phyloP scores from a whole-genome alignment of 345 rosid genomes.

The Lepidium africanum region DNA sequence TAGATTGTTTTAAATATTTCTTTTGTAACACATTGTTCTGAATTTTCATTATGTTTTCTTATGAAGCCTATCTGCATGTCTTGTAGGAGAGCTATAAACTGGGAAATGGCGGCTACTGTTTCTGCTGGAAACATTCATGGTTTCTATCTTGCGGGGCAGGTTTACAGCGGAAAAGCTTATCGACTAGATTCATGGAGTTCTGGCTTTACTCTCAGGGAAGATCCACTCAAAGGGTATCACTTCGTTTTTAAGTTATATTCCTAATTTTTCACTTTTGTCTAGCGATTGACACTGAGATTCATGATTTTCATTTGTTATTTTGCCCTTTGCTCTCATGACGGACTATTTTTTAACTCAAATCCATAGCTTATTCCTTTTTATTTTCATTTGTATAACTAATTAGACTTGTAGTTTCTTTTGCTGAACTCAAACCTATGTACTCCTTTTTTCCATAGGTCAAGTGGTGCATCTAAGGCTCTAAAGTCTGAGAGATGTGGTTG shows the following conservation, averaged over 20 bases:
- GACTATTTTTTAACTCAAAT: not conserved
- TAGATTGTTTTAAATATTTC: not conserved
- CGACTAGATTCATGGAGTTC: conserved; percentile 36
- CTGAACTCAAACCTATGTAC: not conserved
- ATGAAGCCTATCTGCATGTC: not conserved
- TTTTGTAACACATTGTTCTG: not conserved
- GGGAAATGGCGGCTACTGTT: conserved; percentile 45
- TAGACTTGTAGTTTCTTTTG: not conserved
- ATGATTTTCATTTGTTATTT: not conserved
- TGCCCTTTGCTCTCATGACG: not conserved
- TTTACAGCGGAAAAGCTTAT: conserved; percentile 30
- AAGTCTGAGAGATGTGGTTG: conserved; percentile 36
- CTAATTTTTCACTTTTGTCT: not conserved
- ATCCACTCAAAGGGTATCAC: conserved; percentile 50
- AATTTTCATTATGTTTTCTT: not conserved
- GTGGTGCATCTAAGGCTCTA: conserved; percentile 39
- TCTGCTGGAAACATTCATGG: conserved; percentile 37
- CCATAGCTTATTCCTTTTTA: not conserved
- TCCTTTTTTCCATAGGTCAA: conserved; percentile 40
- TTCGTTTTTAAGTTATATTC: not conserved
- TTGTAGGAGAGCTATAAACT: conserved; percentile 29
- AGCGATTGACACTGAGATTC: not conserved
- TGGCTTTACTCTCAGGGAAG: conserved; percentile 31
- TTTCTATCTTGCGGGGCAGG: conserved; percentile 28
- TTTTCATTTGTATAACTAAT: not conserved